Conservation (phyloP, 108 stramenopile genomes). For the Skeletonema marinoi region DNA sequence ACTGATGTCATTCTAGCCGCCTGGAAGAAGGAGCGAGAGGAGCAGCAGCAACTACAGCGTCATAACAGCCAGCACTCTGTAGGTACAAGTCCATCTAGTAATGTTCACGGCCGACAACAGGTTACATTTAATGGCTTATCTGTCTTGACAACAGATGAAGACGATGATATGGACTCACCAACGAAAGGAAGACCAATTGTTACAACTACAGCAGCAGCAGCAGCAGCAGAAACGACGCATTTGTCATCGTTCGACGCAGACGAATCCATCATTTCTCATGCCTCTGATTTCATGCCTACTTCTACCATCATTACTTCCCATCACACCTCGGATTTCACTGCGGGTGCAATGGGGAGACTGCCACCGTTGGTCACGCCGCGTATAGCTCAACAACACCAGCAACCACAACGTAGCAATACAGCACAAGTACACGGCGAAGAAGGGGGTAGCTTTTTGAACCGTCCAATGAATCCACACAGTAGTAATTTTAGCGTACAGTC, state of each 20-base stretch:
- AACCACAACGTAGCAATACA: not conserved
- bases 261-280: not conserved
- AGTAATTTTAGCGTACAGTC: not conserved
- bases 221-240: not conserved
- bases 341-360: not conserved
- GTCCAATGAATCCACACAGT: not conserved
- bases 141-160: not conserved
- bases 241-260: not conserved
- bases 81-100: not conserved
- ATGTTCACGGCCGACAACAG: not conserved
- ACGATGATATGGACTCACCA: not conserved
- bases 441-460: not conserved
- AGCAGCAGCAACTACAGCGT: not conserved
- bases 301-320: conserved; percentile 1
- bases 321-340: not conserved
- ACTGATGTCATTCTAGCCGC: not conserved
- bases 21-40: not conserved
- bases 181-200: not conserved
- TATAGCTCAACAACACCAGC: not conserved
- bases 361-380: not conserved
- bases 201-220: not conserved
- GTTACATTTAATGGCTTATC: not conserved
- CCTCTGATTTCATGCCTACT: not conserved
- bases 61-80: not conserved
- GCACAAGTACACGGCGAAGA: not conserved